phyloP scores from a whole-genome alignment of 1,284 basidiomycete genomes.

The Uromyces viciae-fabae region DNA sequence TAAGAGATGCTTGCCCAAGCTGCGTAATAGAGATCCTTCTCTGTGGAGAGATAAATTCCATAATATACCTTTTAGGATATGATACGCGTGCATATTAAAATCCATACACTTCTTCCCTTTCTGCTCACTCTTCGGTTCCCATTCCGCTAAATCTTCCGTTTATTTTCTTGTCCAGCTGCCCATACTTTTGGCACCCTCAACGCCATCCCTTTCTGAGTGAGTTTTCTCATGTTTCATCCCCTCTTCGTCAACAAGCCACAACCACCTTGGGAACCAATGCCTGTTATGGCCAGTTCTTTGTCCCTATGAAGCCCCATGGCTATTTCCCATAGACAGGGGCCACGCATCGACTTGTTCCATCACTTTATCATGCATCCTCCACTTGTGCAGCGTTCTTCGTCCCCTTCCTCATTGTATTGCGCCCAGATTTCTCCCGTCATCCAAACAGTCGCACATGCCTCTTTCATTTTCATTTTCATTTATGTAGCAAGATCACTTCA shows the following conservation, averaged over 20 bases:
- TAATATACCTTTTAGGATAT: not conserved
- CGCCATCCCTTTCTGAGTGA: slow-evolving; percentile 1
- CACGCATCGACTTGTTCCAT: not conserved
- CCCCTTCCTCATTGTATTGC: not conserved
- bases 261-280: slow-evolving; percentile 1
- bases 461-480: not conserved
- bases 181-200: not conserved
- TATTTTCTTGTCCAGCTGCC: not conserved
- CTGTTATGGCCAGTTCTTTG: not conserved
- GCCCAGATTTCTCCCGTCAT: not conserved
- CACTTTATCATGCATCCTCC: no score
- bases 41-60: no score
- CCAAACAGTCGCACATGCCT: not conserved
- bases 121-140: no score
- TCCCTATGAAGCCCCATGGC: not conserved
- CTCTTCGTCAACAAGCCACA: not conserved
- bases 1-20: no score
- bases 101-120: not conserved
- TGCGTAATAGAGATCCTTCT: no score
- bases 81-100: slow-evolving; percentile 1
- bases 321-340: not conserved
- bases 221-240: not conserved
- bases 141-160: no score
- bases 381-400: no score
- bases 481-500: slow-evolving; percentile 7